Conservation (phyloP, 495 filamentous ascomycete genomes). For the Penicillium daleae region DNA sequence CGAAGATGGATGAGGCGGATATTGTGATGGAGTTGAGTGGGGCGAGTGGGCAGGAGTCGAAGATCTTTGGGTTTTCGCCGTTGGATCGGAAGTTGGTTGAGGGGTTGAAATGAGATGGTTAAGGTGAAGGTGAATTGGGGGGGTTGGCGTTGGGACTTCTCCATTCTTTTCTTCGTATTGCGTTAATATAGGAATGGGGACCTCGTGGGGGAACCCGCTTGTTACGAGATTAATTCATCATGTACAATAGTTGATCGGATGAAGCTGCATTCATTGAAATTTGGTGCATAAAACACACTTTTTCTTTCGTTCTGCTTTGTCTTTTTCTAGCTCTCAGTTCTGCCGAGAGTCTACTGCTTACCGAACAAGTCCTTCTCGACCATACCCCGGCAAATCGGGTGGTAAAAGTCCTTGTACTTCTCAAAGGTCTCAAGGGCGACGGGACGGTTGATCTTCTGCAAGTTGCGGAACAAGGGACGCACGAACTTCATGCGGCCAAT, state of each 20-base stretch:
- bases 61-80: constrained; percentile 43
- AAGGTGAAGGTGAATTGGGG: neutral
- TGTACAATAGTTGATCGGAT: constrained; percentile 30
- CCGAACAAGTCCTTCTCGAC: constrained; percentile 81
- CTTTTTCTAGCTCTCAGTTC: neutral
- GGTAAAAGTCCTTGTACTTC: constrained; percentile 89
- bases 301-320: neutral
- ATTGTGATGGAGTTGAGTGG: constrained; percentile 42
- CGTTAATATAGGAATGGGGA: constrained; percentile 6
- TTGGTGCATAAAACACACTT: neutral
- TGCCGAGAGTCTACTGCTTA: constrained; percentile 33
- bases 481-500: constrained; percentile 98
- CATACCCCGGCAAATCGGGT: constrained; percentile 85
- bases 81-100: constrained; percentile 42
- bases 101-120: constrained; percentile 23
- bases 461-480: constrained; percentile 71
- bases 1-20: constrained; percentile 63
- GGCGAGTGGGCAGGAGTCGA: constrained; percentile 23
- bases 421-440: constrained; percentile 82
- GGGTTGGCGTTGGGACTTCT: constrained; percentile 2
- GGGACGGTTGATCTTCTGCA: constrained; percentile 71
- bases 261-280: constrained; percentile 6
- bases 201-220: neutral
- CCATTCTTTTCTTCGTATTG: constrained; percentile 7
- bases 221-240: constrained; percentile 14